These are phyloP conservation scores for Fusarium cyanostomum DNA, from an alignment of 2,329 filamentous ascomycete species.

Conservation along the genomic window DNA sequence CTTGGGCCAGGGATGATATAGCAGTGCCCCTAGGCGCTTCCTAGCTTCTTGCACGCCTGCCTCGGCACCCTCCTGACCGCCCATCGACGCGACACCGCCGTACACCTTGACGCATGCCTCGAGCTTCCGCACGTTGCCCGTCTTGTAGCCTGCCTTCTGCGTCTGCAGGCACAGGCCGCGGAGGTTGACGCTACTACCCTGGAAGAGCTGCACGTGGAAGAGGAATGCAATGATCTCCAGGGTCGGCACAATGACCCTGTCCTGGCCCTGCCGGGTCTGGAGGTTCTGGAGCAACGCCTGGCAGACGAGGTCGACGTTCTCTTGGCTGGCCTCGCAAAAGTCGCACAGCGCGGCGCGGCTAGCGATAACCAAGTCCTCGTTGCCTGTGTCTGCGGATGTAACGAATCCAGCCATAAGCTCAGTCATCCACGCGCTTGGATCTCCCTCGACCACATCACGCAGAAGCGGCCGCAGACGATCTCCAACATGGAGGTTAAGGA, in stretches of 20 bases:
- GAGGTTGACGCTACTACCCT: slow-evolving; percentile 53
- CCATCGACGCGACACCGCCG: slow-evolving; percentile 66
- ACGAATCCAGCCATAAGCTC: slow-evolving; percentile 73
- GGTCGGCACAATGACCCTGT: slow-evolving; percentile 77
- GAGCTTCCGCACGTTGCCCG: slow-evolving; percentile 82
- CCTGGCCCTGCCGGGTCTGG: slow-evolving; percentile 63
- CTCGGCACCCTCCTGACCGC: slow-evolving; percentile 23
- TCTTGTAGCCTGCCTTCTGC: slow-evolving; percentile 85
- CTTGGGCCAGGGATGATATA: slow-evolving; percentile 84
- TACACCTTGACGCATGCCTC: slow-evolving; percentile 85
- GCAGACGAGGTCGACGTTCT: slow-evolving; percentile 57
- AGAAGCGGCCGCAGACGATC: slow-evolving; percentile 51
- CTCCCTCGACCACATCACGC: slow-evolving; percentile 46
- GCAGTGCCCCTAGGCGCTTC: slow-evolving; percentile 75
- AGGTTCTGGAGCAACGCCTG: slow-evolving; percentile 64
- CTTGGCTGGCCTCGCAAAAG: slow-evolving; percentile 56
- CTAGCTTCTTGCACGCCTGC: slow-evolving; percentile 62
- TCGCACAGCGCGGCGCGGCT: slow-evolving; percentile 71
- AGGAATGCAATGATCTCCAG: slow-evolving; percentile 83
- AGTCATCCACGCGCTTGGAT: slow-evolving; percentile 54
- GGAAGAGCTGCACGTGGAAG: slow-evolving; percentile 68
- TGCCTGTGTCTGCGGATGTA: slow-evolving; percentile 79
- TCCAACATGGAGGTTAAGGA: slow-evolving; percentile 58
- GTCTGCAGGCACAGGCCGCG: slow-evolving; percentile 73
- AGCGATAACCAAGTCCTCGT: slow-evolving; percentile 76